These are phyloP conservation scores for Solanum hybrid DNA, from an alignment of 305 asterid species.

Conservation along the genomic window DNA sequence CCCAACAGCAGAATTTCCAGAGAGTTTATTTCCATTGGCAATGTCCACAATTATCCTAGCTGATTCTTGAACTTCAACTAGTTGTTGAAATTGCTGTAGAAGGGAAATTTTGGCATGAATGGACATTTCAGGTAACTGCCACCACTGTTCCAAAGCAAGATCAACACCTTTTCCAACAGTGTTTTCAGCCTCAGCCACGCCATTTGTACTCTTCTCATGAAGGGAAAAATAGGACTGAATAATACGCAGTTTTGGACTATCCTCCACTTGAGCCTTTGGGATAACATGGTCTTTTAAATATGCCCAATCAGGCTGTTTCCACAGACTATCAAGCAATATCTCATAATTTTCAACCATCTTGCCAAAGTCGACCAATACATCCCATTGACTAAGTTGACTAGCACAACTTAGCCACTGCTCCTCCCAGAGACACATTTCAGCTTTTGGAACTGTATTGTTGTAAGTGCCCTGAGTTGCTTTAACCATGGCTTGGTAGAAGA, in stretches of 20 bases:
- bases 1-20: conserved; percentile 78
- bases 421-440: conserved; percentile 99
- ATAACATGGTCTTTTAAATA: conserved; percentile 87
- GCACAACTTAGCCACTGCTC: conserved; percentile 99
- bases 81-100: conserved; percentile 97
- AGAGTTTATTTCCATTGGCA: conserved; percentile 77
- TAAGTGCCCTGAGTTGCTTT: conserved; percentile 99
- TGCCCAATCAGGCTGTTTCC: conserved; percentile 99
- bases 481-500: conserved; percentile 97
- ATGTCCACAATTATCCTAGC: conserved; percentile 85
- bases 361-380: conserved; percentile 88
- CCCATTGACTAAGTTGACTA: conserved; percentile 98
- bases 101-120: conserved; percentile 91
- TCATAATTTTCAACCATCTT: conserved; percentile 92
- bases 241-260: conserved; percentile 90
- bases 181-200: conserved; percentile 88
- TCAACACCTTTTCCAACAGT: conserved; percentile 95
- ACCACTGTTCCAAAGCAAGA: conserved; percentile 99
- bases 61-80: conserved; percentile 99
- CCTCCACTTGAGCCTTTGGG: conserved; percentile 98
- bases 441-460: conserved; percentile 93
- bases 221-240: conserved; percentile 97
- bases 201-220: conserved; percentile 89
- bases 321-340: conserved; percentile 84
- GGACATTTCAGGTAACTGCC: conserved; percentile 99